These are phyloP conservation scores for Vanilla planifolia DNA, from an alignment of 106 monocot species.

Conservation along the genomic window DNA sequence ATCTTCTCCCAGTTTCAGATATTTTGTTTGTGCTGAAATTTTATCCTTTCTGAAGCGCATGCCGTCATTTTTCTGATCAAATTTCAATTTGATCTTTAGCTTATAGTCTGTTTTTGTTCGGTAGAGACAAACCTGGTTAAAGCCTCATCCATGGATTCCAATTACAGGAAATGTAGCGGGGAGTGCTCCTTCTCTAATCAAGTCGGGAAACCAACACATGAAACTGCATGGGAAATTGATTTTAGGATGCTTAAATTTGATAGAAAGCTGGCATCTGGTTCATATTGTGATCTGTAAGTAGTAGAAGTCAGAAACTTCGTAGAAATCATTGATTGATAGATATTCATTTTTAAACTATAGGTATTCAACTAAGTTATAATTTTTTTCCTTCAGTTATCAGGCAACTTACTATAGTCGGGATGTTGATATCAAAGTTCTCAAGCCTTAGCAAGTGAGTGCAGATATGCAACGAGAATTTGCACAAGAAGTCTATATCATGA, in stretches of 20 bases:
- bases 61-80: too few relatives aligned
- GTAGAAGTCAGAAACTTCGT: background rate
- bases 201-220: constrained; percentile 79
- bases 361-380: constrained; percentile 6
- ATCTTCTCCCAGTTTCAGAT: too few relatives aligned
- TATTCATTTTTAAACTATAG: too few relatives aligned
- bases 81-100: too few relatives aligned
- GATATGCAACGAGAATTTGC: constrained; percentile 88
- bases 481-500: constrained; percentile 95
- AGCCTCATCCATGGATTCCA: constrained; percentile 35
- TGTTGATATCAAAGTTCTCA: constrained; percentile 90
- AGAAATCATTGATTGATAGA: background rate
- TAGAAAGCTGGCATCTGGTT: constrained; percentile 82
- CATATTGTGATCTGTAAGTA: constrained; percentile 89
- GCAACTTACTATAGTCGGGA: constrained; percentile 82
- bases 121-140: constrained; percentile 48
- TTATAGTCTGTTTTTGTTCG: too few relatives aligned
- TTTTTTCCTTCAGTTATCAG: constrained; percentile 46
- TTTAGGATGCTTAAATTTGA: constrained; percentile 53
- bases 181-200: constrained; percentile 22
- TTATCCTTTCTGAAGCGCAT: too few relatives aligned
- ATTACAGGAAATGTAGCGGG: constrained; percentile 33
- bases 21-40: too few relatives aligned
- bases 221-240: constrained; percentile 87
- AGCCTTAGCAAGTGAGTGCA: constrained; percentile 57